Evolutionary conservation across 495 filamentous ascomycete genomes (phyloP).

Genomic region (Tuber calosporum): DNA sequence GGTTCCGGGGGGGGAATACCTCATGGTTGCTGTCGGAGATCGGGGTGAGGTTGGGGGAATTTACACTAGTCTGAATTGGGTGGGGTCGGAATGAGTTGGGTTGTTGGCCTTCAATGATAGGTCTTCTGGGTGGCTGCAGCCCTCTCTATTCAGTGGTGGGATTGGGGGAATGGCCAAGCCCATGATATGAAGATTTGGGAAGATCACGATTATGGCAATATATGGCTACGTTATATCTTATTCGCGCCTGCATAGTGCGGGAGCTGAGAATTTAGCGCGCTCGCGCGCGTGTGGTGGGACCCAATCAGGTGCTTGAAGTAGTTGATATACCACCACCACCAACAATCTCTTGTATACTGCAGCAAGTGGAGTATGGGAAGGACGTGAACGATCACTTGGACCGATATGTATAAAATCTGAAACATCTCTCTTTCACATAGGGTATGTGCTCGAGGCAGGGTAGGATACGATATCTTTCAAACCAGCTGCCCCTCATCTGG

Average conservation of each 20-base stretch:
- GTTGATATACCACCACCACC: neutral
- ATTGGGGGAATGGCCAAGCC: neutral
- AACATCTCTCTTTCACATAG: neutral
- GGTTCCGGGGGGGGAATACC: neutral
- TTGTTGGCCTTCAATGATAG: slow-evolving; percentile 2
- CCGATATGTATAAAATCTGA: neutral
- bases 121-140: neutral
- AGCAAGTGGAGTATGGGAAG: neutral
- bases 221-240: neutral
- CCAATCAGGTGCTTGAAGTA: neutral
- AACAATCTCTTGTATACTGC: no score
- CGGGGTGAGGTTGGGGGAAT: neutral
- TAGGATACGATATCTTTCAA: neutral
- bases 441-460: neutral
- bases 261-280: neutral
- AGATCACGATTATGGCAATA: neutral
- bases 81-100: neutral
- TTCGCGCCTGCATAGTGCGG: neutral
- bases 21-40: neutral
- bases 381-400: neutral
- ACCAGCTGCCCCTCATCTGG: neutral
- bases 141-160: neutral
- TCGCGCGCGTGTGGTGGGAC: neutral
- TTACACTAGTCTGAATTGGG: neutral
- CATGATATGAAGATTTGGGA: neutral